A percentile compares a stretch with the other conserved stretches of the same genome.
Evolutionary conservation across 2,329 filamentous ascomycete genomes (phyloP).

Genomic region (Chrysoporthe puriensis): DNA sequence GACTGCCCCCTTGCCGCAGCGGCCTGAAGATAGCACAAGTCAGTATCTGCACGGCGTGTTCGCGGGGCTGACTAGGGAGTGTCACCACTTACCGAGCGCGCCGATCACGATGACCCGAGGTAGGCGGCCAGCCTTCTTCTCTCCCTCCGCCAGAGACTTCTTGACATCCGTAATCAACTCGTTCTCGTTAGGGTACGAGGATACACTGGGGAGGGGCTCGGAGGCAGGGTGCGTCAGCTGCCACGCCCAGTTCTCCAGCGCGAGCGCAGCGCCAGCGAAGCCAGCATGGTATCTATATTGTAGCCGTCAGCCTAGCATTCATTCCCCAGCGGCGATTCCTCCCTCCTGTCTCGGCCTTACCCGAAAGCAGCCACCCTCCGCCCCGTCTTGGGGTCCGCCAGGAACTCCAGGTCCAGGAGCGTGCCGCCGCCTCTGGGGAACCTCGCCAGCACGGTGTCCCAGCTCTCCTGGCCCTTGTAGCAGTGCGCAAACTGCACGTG

Average conservation of each 20-base stretch:
- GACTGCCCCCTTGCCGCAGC: conserved; percentile 84
- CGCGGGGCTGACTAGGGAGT: no score
- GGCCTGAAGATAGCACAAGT: conserved; percentile 51
- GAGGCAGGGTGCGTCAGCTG: conserved; percentile 68
- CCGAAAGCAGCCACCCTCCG: conserved; percentile 74
- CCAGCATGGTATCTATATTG: conserved; percentile 26
- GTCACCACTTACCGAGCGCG: conserved; percentile 39
- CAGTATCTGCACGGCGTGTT: background rate
- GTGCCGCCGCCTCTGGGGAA: conserved; percentile 77
- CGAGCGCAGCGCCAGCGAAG: conserved; percentile 64
- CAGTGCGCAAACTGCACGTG: conserved; percentile 75
- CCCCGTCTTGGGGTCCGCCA: conserved; percentile 69
- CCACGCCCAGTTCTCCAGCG: conserved; percentile 80
- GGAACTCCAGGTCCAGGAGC: conserved; percentile 85
- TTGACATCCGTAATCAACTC: conserved; percentile 76
- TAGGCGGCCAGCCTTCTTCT: conserved; percentile 64
- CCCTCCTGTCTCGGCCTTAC: conserved; percentile 42
- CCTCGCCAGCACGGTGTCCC: conserved; percentile 77
- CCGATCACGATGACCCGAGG: conserved; percentile 85
- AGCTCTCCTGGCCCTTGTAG: conserved; percentile 78
- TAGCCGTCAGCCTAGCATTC: background rate
- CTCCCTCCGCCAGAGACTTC: conserved; percentile 67
- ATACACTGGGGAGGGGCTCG: conserved; percentile 67
- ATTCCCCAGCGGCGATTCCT: no score
- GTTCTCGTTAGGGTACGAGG: conserved; percentile 73